phyloP scores from a whole-genome alignment of 2,329 filamentous ascomycete species.

The Colletotrichum musae region DNA sequence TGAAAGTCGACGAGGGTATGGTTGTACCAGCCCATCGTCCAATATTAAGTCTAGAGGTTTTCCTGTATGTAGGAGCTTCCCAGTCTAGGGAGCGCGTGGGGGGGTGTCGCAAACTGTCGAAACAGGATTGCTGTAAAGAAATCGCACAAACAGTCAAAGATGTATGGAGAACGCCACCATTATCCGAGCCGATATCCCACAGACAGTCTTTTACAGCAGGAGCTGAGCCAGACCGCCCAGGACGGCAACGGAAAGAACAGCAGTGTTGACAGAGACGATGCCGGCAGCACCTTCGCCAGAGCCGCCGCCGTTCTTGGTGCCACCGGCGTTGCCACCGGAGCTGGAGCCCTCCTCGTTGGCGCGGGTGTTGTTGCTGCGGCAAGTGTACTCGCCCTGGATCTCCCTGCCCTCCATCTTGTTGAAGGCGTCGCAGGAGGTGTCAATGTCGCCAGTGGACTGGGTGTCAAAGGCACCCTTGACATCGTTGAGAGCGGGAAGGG shows the following conservation, averaged over 20 bases:
- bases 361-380: slow-evolving; percentile 65
- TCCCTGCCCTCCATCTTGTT: slow-evolving; percentile 57
- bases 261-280: slow-evolving; percentile 61
- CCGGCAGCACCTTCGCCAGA: slow-evolving; percentile 60
- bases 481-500: slow-evolving; percentile 75
- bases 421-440: slow-evolving; percentile 68
- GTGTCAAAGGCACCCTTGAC: slow-evolving; percentile 82
- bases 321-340: slow-evolving; percentile 48
- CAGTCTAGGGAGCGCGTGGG: slow-evolving; percentile 37
- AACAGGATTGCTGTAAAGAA: slow-evolving; percentile 39
- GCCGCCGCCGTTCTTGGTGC: slow-evolving; percentile 46
- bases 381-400: slow-evolving; percentile 65
- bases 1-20: slow-evolving; percentile 46
- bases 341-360: slow-evolving; percentile 64
- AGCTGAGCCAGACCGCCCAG: slow-evolving; percentile 65
- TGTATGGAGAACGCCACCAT: slow-evolving; percentile 43
- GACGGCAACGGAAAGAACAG: slow-evolving; percentile 62
- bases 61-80: slow-evolving; percentile 55
- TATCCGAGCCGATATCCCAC: slow-evolving; percentile 36
- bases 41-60: slow-evolving; percentile 62
- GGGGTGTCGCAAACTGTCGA: slow-evolving; percentile 31
- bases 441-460: slow-evolving; percentile 75
- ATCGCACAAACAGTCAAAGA: slow-evolving; percentile 41
- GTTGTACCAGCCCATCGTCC: slow-evolving; percentile 42
- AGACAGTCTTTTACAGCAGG: slow-evolving; percentile 58